Conservation (phyloP, 352 stramenopile genomes). For the Phytophthora idaei region DNA sequence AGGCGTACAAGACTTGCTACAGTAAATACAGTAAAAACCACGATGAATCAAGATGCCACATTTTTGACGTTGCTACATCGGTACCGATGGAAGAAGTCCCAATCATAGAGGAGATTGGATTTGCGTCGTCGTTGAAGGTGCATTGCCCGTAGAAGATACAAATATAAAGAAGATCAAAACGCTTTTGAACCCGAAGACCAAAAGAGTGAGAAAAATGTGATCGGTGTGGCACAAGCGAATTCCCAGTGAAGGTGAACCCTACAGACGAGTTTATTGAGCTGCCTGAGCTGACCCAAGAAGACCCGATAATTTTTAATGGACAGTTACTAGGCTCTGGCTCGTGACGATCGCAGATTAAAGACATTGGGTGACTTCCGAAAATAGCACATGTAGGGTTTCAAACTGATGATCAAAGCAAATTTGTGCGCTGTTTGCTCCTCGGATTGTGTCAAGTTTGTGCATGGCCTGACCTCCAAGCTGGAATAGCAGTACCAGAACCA, state of each 20-base stretch:
- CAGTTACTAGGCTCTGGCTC: too few species aligned
- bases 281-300: constrained; percentile 2
- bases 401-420: too few species aligned
- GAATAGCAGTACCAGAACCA: too few species aligned
- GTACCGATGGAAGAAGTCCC: constrained; percentile 13
- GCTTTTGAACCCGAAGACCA: constrained; percentile 30
- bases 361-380: too few species aligned
- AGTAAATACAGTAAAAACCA: background rate
- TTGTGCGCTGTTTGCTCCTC: too few species aligned
- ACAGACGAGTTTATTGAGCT: constrained; percentile 20
- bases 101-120: constrained; percentile 32
- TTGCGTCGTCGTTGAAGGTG: constrained; percentile 21
- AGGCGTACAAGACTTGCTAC: too few species aligned
- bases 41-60: constrained; percentile 10
- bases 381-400: too few species aligned
- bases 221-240: background rate
- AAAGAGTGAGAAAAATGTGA: constrained; percentile 21
- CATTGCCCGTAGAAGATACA: constrained; percentile 8
- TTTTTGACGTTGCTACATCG: background rate
- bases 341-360: too few species aligned
- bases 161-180: constrained; percentile 29
- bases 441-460: too few species aligned
- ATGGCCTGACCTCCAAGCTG: too few species aligned
- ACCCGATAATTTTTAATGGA: background rate
- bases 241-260: background rate